Percentiles rank a stretch among this genome's conserved stretches.
Evolutionary conservation across 1,139 yeast genomes (phyloP).

Genomic region (Schizosaccharomyces versatilis): DNA sequence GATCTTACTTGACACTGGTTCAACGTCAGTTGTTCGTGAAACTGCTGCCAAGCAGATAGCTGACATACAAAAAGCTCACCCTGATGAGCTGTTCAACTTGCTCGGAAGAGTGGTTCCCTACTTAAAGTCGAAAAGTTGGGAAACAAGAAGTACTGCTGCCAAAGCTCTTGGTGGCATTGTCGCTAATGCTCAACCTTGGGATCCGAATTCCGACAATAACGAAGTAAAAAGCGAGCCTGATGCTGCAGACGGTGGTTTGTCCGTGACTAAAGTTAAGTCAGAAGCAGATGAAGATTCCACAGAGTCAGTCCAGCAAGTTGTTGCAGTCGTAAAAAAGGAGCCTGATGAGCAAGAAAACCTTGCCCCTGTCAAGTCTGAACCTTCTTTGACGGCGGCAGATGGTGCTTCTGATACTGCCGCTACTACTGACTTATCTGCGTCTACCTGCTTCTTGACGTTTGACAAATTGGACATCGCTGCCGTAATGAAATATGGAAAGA

Average conservation of each 20-base stretch:
- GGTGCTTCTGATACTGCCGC: background rate
- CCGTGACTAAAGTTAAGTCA: background rate
- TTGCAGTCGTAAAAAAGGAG: background rate
- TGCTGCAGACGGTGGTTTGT: background rate
- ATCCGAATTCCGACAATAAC: constrained; percentile 35
- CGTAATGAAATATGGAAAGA: constrained; percentile 45
- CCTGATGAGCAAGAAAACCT: background rate
- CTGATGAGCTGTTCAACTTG: constrained; percentile 69
- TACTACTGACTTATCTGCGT: background rate
- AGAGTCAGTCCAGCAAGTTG: background rate
- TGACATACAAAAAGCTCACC: constrained; percentile 81
- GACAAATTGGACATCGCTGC: constrained; percentile 41
- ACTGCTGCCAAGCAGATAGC: constrained; percentile 96
- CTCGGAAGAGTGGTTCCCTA: constrained; percentile 82
- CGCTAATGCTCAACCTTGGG: constrained; percentile 58
- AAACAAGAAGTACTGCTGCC: constrained; percentile 86
- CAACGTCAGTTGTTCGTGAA: constrained; percentile 77
- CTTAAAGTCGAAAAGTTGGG: constrained; percentile 71
- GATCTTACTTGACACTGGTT: constrained; percentile 64
- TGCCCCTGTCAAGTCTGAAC: background rate
- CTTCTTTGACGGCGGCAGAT: background rate
- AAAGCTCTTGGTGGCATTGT: constrained; percentile 88
- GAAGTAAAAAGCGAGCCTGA: background rate
- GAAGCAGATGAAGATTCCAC: background rate
- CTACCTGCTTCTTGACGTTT: constrained; percentile 24